Conservation (phyloP, 2,329 filamentous ascomycete genomes). For the Fusarium illudens region DNA sequence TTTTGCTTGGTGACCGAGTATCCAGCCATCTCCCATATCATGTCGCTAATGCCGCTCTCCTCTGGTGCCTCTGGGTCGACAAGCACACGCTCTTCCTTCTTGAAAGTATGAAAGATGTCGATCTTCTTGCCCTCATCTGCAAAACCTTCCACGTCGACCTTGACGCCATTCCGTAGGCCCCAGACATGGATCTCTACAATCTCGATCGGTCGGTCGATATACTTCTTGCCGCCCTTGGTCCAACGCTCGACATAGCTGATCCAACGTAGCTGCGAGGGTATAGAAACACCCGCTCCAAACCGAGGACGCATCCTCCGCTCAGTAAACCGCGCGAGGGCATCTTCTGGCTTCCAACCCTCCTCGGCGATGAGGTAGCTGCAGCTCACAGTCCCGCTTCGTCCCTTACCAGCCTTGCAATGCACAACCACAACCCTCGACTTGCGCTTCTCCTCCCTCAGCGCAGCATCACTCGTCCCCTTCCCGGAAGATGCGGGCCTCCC, state of each 20-base stretch:
- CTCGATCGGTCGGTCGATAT: slow-evolving; percentile 84
- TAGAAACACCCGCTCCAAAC: slow-evolving; percentile 90
- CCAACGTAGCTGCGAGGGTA: slow-evolving; percentile 90
- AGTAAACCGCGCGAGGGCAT: slow-evolving; percentile 70
- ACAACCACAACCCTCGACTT: slow-evolving; percentile 79
- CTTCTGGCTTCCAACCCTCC: slow-evolving; percentile 67
- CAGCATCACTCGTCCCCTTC: slow-evolving; percentile 26
- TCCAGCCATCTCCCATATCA: slow-evolving; percentile 63
- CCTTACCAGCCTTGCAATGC: slow-evolving; percentile 97
- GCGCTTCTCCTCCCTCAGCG: slow-evolving; percentile 48
- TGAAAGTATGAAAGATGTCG: slow-evolving; percentile 83
- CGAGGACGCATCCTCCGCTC: slow-evolving; percentile 86
- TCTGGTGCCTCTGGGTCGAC: slow-evolving; percentile 66
- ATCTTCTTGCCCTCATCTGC: slow-evolving; percentile 90
- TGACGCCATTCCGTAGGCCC: slow-evolving; percentile 88
- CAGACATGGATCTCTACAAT: slow-evolving; percentile 89
- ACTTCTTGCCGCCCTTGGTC: slow-evolving; percentile 77
- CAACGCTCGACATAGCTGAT: slow-evolving; percentile 89
- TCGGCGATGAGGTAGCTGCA: slow-evolving; percentile 92
- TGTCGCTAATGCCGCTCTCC: slow-evolving; percentile 58
- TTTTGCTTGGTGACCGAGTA: slow-evolving; percentile 43
- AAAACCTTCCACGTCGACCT: slow-evolving; percentile 84
- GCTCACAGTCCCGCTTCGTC: slow-evolving; percentile 85
- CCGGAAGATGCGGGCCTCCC: slow-evolving; percentile 26
- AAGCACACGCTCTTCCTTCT: slow-evolving; percentile 73